These are phyloP conservation scores for Ilex aquifolium DNA, from an alignment of 257 asterid genomes.

Conservation along the genomic window DNA sequence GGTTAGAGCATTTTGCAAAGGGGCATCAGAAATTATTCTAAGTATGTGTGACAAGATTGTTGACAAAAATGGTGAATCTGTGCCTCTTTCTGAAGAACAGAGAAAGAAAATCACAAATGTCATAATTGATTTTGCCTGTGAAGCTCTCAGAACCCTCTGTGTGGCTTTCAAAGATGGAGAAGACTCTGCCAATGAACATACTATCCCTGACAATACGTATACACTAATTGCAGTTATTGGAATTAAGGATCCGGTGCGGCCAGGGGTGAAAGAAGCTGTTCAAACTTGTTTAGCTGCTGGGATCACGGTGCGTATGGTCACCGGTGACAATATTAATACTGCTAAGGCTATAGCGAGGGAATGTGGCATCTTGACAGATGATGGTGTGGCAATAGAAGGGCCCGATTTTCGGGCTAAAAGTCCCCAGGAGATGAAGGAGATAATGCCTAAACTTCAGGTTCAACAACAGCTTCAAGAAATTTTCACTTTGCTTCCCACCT, in stretches of 20 bases:
- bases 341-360: constrained; percentile 22
- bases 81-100: neutral
- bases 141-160: neutral
- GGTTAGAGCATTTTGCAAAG: neutral
- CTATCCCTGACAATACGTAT: neutral
- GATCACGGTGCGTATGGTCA: constrained; percentile 18
- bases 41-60: neutral
- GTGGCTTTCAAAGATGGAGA: neutral
- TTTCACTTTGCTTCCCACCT: too few species aligned
- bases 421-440: constrained; percentile 13
- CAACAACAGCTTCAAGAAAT: neutral
- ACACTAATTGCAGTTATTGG: constrained; percentile 16
- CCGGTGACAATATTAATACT: constrained; percentile 22
- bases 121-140: neutral
- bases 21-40: neutral
- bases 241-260: constrained; percentile 23
- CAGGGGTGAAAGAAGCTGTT: constrained; percentile 21
- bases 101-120: neutral
- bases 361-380: constrained; percentile 20
- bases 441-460: constrained; percentile 18
- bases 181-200: neutral
- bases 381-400: constrained; percentile 18
- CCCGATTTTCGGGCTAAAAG: constrained; percentile 17
- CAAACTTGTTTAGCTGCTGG: constrained; percentile 18
- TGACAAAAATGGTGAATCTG: neutral